These are phyloP conservation scores for Durotheca rogersii DNA, from an alignment of 495 filamentous ascomycete genomes.

Conservation along the genomic window DNA sequence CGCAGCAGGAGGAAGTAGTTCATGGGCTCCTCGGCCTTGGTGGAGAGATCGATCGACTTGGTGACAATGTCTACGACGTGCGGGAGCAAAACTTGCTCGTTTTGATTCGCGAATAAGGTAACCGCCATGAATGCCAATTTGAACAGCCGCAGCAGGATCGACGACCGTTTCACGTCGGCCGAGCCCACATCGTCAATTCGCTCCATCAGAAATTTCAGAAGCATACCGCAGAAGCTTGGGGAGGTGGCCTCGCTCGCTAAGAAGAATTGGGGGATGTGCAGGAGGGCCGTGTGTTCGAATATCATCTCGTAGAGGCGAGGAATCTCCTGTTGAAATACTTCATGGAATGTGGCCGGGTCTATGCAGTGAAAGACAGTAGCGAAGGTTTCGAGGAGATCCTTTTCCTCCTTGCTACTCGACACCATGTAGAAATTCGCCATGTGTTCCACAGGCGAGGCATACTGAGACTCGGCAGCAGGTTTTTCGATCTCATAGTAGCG, in stretches of 20 bases:
- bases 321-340: conserved; percentile 97
- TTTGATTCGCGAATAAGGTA: conserved; percentile 89
- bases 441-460: conserved; percentile 79
- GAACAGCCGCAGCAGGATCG: conserved; percentile 90
- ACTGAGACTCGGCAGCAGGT: conserved; percentile 68
- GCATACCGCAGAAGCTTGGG: conserved; percentile 96
- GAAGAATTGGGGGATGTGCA: conserved; percentile 97
- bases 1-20: conserved; percentile 96
- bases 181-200: conserved; percentile 93
- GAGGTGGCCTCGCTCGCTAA: conserved; percentile 96
- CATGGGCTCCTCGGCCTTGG: conserved; percentile 94
- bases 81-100: conserved; percentile 91
- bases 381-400: conserved; percentile 95
- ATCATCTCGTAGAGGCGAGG: conserved; percentile 96
- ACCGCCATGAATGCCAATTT: conserved; percentile 99
- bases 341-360: conserved; percentile 96
- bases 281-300: conserved; percentile 89
- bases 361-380: conserved; percentile 98
- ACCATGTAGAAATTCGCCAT: conserved; percentile 91
- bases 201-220: conserved; percentile 94
- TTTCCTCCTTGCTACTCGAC: conserved; percentile 91
- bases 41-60: conserved; percentile 92
- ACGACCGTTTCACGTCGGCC: conserved; percentile 82
- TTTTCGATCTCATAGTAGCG: conserved; percentile 92
- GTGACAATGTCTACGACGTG: conserved; percentile 96